Evolutionary conservation across 768 basidiomycete species (phyloP).

Genomic region (Cubamyces sp.): DNA sequence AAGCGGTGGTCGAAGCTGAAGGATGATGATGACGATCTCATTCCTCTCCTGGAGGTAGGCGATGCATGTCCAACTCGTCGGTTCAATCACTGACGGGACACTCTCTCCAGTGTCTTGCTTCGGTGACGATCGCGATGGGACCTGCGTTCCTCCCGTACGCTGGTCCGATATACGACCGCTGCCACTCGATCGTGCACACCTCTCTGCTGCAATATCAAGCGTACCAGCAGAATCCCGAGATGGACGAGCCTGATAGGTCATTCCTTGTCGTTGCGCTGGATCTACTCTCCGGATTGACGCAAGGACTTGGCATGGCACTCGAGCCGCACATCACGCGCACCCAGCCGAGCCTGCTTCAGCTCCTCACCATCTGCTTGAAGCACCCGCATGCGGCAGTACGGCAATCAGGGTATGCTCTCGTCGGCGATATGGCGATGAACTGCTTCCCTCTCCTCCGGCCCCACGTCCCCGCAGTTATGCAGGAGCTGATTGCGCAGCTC

Average conservation of each 20-base stretch:
- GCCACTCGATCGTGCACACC: conserved; percentile 80
- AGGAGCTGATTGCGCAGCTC: conserved; percentile 85
- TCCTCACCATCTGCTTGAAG: conserved; percentile 89
- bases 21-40: conserved; percentile 91
- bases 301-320: conserved; percentile 83
- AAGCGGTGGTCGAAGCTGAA: conserved; percentile 87
- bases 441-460: conserved; percentile 88
- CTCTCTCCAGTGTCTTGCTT: conserved; percentile 82
- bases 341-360: conserved; percentile 76
- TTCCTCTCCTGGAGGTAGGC: conserved; percentile 91
- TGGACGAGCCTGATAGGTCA: conserved; percentile 95
- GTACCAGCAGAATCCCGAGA: conserved; percentile 84
- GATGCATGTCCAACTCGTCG: not conserved
- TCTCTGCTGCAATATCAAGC: conserved; percentile 85
- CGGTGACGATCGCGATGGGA: conserved; percentile 96
- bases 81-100: not conserved
- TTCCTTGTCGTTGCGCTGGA: conserved; percentile 99
- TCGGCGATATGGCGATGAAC: conserved; percentile 97
- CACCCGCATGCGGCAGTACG: conserved; percentile 95
- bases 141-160: conserved; percentile 87
- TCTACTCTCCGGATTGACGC: conserved; percentile 91
- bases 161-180: conserved; percentile 90
- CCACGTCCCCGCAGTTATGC: conserved; percentile 87
- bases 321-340: conserved; percentile 70
- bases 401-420: conserved; percentile 97